Evolutionary conservation across 2,329 filamentous ascomycete genomes (phyloP).

Genomic region (Diaporthe citriasiana): DNA sequence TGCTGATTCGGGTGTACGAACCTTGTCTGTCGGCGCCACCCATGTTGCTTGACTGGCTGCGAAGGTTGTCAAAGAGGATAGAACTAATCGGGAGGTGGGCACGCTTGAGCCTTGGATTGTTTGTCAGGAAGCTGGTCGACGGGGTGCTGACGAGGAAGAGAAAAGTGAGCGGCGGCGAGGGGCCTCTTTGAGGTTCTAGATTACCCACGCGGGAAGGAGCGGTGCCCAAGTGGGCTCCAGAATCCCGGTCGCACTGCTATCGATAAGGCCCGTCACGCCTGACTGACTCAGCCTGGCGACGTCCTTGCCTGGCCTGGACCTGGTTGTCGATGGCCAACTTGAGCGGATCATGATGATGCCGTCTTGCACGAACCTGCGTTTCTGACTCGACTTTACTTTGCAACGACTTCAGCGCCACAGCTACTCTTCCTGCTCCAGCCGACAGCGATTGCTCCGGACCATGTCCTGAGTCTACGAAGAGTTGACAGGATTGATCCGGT

Average conservation of each 20-base stretch:
- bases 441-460: constrained; percentile 35
- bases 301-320: constrained; percentile 21
- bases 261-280: constrained; percentile 7
- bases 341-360: constrained; percentile 6
- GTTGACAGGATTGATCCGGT: constrained; percentile 50
- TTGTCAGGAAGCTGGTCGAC: not conserved
- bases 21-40: constrained; percentile 78
- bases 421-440: constrained; percentile 14
- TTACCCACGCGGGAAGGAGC: constrained; percentile 2
- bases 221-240: not conserved
- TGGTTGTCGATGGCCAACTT: not conserved
- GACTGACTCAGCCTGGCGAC: constrained; percentile 32
- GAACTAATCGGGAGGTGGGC: not conserved
- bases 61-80: not conserved
- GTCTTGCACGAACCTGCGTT: not conserved
- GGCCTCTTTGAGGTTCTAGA: not conserved
- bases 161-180: constrained; percentile 9
- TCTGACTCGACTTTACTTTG: not conserved
- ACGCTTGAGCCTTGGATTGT: not conserved
- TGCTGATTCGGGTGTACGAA: constrained; percentile 49
- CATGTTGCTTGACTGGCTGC: constrained; percentile 60
- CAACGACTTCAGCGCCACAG: not conserved
- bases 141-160: constrained; percentile 9
- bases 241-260: constrained; percentile 18
- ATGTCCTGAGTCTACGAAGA: constrained; percentile 46